Conservation (phyloP, 257 asterid genomes). For the Scutellaria barbata region DNA sequence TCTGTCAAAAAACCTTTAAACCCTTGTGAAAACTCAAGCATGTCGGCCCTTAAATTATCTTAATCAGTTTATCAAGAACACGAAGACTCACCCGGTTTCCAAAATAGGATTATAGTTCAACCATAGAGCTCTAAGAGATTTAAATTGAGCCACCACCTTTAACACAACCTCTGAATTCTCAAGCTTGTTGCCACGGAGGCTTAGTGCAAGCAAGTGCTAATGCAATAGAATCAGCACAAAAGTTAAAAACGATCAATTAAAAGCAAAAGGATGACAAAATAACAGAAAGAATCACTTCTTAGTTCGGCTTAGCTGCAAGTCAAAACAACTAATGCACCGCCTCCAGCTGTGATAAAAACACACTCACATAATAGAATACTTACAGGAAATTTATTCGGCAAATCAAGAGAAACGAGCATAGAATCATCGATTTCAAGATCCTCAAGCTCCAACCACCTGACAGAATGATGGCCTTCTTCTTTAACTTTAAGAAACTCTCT, state of each 20-base stretch:
- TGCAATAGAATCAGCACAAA: slow-evolving; percentile 32
- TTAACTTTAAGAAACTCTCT: slow-evolving; percentile 58
- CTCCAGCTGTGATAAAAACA: neutral
- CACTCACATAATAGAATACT: slow-evolving; percentile 23
- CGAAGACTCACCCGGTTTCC: slow-evolving; percentile 56
- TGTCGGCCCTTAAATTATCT: slow-evolving; percentile 8
- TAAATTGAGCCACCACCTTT: slow-evolving; percentile 61
- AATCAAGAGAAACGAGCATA: slow-evolving; percentile 69
- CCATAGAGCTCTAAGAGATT: slow-evolving; percentile 90
- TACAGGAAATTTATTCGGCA: slow-evolving; percentile 89
- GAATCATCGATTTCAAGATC: slow-evolving; percentile 78
- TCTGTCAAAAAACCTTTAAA: slow-evolving; percentile 27
- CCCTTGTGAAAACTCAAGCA: slow-evolving; percentile 21
- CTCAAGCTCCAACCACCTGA: slow-evolving; percentile 96
- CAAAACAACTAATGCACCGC: slow-evolving; percentile 5
- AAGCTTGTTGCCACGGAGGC: slow-evolving; percentile 80
- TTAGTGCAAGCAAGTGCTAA: slow-evolving; percentile 79
- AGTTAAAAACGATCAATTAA: slow-evolving; percentile 17
- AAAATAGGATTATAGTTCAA: slow-evolving; percentile 72
- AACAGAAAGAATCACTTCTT: neutral
- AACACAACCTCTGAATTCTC: slow-evolving; percentile 53
- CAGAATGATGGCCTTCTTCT: slow-evolving; percentile 54
- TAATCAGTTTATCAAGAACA: slow-evolving; percentile 21
- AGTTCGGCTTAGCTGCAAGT: slow-evolving; percentile 3
- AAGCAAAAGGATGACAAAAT: slow-evolving; percentile 5